Conservation (phyloP, 192 early-diverging fungal species). For the Podila epicladia region DNA sequence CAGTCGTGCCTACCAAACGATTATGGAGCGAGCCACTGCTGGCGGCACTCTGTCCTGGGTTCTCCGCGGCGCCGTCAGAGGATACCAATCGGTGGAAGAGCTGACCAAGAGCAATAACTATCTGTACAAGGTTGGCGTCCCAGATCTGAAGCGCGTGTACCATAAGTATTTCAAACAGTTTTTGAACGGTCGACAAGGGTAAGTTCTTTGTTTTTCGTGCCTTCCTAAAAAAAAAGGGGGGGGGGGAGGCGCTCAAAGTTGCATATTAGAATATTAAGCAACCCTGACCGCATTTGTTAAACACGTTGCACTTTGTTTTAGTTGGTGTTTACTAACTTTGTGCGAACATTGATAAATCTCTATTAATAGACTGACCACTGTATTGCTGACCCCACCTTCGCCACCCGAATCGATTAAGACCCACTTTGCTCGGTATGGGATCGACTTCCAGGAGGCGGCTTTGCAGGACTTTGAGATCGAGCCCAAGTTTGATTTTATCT, state of each 20-base stretch:
- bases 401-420: constrained; percentile 48
- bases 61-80: constrained; percentile 52
- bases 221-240: constrained; percentile 3
- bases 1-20: constrained; percentile 45
- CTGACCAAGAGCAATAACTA: constrained; percentile 50
- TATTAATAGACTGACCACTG: constrained; percentile 23
- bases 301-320: too few relatives aligned
- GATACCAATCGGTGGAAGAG: constrained; percentile 62
- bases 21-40: constrained; percentile 45
- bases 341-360: too few relatives aligned
- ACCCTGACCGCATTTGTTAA: too few relatives aligned
- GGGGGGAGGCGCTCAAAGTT: too few relatives aligned
- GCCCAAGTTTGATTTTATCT: constrained; percentile 28
- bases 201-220: too few relatives aligned
- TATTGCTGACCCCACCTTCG: constrained; percentile 47
- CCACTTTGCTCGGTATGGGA: constrained; percentile 45
- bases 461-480: constrained; percentile 47
- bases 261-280: background rate
- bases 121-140: constrained; percentile 59
- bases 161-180: constrained; percentile 67
- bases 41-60: constrained; percentile 45
- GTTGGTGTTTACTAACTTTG: too few relatives aligned
- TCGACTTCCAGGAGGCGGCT: constrained; percentile 32
- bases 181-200: constrained; percentile 51
- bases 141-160: constrained; percentile 66